These are phyloP conservation scores for Fusarium nodosum DNA, from an alignment of 2,329 filamentous ascomycete species.

Conservation along the genomic window DNA sequence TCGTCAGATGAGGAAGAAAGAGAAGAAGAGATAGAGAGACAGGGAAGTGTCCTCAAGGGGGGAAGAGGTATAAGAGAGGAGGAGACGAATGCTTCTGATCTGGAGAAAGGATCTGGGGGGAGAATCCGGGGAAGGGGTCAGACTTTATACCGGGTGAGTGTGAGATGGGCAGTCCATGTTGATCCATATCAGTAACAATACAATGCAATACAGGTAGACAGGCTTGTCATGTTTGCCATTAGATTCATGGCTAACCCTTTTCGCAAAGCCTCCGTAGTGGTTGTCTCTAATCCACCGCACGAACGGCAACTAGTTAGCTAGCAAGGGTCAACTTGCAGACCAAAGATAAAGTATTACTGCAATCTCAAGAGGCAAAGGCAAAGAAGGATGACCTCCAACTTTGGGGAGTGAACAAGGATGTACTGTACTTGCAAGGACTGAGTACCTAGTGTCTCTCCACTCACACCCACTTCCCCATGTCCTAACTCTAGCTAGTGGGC, in stretches of 20 bases:
- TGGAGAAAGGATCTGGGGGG: slow-evolving; percentile 30
- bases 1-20: background rate
- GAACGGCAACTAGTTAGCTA: slow-evolving; percentile 45
- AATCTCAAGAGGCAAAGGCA: slow-evolving; percentile 12
- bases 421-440: slow-evolving; percentile 1
- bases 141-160: slow-evolving; percentile 39
- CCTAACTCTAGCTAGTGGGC: slow-evolving; percentile 17
- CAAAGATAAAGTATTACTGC: slow-evolving; percentile 22
- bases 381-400: slow-evolving; percentile 20
- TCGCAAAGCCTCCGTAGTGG: slow-evolving; percentile 34
- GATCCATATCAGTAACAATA: background rate
- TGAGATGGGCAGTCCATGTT: slow-evolving; percentile 2
- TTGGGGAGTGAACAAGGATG: slow-evolving; percentile 8
- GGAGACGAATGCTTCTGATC: slow-evolving; percentile 44
- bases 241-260: slow-evolving; percentile 20
- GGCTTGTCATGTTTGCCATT: slow-evolving; percentile 16
- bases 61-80: slow-evolving; percentile 32
- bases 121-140: slow-evolving; percentile 44
- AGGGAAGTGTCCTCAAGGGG: slow-evolving; percentile 30
- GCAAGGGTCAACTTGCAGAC: slow-evolving; percentile 31
- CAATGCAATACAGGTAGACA: background rate
- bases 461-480: slow-evolving; percentile 32
- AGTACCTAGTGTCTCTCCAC: slow-evolving; percentile 15
- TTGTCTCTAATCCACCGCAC: slow-evolving; percentile 34
- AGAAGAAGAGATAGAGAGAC: slow-evolving; percentile 5